phyloP scores from a whole-genome alignment of 163 green algal species.

The Scenedesmus sp. region DNA sequence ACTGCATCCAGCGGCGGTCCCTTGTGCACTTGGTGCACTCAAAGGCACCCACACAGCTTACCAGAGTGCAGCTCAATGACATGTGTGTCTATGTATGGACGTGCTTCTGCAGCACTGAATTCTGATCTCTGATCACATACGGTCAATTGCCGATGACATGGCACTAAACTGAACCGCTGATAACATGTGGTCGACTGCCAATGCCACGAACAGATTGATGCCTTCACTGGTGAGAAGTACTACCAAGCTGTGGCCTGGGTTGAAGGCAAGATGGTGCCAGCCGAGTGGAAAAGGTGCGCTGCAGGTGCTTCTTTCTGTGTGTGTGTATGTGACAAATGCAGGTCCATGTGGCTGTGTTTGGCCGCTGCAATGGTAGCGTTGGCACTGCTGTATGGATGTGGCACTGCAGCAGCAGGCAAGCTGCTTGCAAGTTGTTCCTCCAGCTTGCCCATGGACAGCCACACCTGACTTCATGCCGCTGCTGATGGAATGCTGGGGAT shows the following conservation, averaged over 20 bases:
- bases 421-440: too few relatives aligned
- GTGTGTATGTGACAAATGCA: neutral
- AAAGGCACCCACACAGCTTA: too few relatives aligned
- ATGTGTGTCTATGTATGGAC: too few relatives aligned
- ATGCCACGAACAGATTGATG: slow-evolving; percentile 57
- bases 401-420: neutral
- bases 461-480: neutral
- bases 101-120: too few relatives aligned
- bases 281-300: slow-evolving; percentile 64
- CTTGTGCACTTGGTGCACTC: too few relatives aligned
- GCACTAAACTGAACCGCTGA: neutral
- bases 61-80: too few relatives aligned
- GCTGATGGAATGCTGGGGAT: neutral
- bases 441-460: neutral
- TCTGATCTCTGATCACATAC: too few relatives aligned
- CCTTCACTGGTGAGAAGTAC: slow-evolving; percentile 70
- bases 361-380: neutral
- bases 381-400: neutral
- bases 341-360: neutral
- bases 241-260: slow-evolving; percentile 65
- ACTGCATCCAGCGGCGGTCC: too few relatives aligned
- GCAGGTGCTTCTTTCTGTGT: neutral
- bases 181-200: neutral
- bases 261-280: slow-evolving; percentile 65
- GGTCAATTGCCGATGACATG: too few relatives aligned